Evolutionary conservation across 805 yeast genomes (phyloP), one percentile per base, ranked within the genome.

Genomic region (Blastobotrys peoriensis): DNA sequence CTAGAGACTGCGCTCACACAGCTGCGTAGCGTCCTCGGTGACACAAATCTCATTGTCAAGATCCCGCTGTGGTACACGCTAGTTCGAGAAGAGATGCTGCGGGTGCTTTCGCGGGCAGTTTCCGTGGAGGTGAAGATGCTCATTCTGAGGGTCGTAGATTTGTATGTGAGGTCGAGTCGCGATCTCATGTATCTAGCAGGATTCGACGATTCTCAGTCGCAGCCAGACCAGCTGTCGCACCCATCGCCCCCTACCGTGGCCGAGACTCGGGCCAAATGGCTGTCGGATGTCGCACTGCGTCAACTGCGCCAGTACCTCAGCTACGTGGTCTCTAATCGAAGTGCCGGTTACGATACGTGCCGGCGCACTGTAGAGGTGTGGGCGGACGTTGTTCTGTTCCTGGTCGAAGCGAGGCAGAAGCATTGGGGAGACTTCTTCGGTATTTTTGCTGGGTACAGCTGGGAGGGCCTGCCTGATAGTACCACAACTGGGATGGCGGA

Each of bases 141-240:
- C 16, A 19, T 36, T 17, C 38, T 36, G 5, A 6, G 5, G 13
- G 16, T 36, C 17, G 21, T 36, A 19, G 22, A 36, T 36, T 13
- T 36, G 22, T 36, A 5, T 20, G 6, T 36, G 22, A 10, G 38
- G 16, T 8, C 38, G 16, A 36, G 17, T 19, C 15, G 16, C 20
- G 38, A 17, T 19, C 5, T 20, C 13, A 8, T 17, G 38, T 18
- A 10, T 17, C 5, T 17, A 19, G 16, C 10, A n/a, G 21, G 38
- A 36, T 36, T 25, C 30, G 38, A 36, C 15, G 38, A 36, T 6
- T 36, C 38, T 4, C 38, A 36, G 13, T 36, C 22, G 13, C 38
- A 8, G 20, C 22, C 38, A 36, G 23, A 8, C 10, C 30, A 8
- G 8, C n/a, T n/a, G n/a, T n/a, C n/a, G n/a, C n/a, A n/a, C n/a